Evolutionary conservation across 164 flowering plant genomes (phyloP), one percentile per base, ranked within the genome.

Genomic region (Vitis rotundifolia): DNA sequence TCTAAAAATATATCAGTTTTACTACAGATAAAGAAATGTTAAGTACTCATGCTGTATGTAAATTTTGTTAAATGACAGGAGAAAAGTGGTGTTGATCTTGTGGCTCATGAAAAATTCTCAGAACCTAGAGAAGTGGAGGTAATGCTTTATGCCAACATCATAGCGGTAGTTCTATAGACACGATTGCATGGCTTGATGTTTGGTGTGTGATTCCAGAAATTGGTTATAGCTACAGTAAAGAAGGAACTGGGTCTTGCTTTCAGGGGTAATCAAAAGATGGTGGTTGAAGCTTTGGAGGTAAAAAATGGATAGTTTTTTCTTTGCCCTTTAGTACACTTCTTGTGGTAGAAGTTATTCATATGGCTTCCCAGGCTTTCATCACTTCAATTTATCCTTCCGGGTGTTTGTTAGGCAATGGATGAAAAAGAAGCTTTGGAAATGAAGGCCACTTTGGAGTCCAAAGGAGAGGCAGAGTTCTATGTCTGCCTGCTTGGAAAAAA

Each of bases 281-380:
- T 96, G 19, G 85, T 88, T 77, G 97, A 96, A 82, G 94, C 98
- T 11, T 75, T 93, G 73, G 97, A 93, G 98, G 99, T 93, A 89
- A 57, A 16, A 13, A 31, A 1, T 19, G 44, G 11, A 5, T 54
- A 60, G 1, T 26, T 49, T 11, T 37, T 37, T 37, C 44, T 6
- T 37, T 2, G 5, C 44, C 44, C 44, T 22, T 22, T 37, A 0
- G 44, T 37, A 37, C 44, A 37, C 44, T 37, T 6, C 44, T 37
- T 37, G 44, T 37, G 0, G 44, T 37, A 22, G 44, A 37, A 6
- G 44, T 6, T 37, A 37, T 37, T 37, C 44, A 22, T 37, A 5
- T 37, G 44, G 7, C 7, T 37, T 6, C 44, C 44, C 28, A 5
- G 13, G 16, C 13, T 11, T n/a, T 53, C 56, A 12, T 53, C 56